Evolutionary conservation across 495 filamentous ascomycete species (phyloP).

Genomic region (Wilcoxina mikolae): DNA sequence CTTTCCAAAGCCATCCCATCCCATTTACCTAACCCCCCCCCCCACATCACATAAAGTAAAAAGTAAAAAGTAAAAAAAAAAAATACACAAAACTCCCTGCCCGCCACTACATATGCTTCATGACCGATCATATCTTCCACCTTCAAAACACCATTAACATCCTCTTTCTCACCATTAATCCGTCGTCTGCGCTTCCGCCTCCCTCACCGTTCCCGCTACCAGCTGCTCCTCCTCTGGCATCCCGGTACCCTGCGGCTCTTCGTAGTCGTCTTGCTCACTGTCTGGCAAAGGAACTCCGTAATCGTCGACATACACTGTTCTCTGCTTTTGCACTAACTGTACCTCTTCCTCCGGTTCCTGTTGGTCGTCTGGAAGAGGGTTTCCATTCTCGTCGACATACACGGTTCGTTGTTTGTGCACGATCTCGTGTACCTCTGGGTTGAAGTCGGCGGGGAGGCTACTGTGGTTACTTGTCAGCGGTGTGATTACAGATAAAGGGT

Average conservation of each 20-base stretch:
- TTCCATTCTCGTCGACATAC: conserved; percentile 27
- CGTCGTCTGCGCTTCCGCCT: conserved; percentile 44
- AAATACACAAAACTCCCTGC: background rate
- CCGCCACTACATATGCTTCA: background rate
- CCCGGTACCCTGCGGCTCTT: conserved; percentile 17
- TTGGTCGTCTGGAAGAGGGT: conserved; percentile 25
- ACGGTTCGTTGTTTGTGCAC: conserved; percentile 57
- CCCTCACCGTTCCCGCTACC: conserved; percentile 44
- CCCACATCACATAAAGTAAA: too few relatives aligned
- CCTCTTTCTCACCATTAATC: conserved; percentile 35
- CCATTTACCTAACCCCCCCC: too few relatives aligned
- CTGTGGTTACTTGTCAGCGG: background rate
- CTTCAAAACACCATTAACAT: background rate
- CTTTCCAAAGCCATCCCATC: too few relatives aligned
- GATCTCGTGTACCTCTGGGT: background rate
- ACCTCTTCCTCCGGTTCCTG: conserved; percentile 23
- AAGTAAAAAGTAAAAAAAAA: background rate
- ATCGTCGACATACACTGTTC: conserved; percentile 2
- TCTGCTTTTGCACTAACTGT: conserved; percentile 2
- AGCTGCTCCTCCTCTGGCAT: conserved; percentile 32
- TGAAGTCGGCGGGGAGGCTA: background rate
- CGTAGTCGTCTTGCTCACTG: conserved; percentile 30
- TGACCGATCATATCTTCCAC: background rate
- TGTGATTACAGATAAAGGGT: conserved; percentile 52
- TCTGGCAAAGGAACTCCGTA: conserved; percentile 27